Base-by-base conservation (phyloP, 192 early-diverging fungal species). In the Entomortierella parvispora region DNA sequence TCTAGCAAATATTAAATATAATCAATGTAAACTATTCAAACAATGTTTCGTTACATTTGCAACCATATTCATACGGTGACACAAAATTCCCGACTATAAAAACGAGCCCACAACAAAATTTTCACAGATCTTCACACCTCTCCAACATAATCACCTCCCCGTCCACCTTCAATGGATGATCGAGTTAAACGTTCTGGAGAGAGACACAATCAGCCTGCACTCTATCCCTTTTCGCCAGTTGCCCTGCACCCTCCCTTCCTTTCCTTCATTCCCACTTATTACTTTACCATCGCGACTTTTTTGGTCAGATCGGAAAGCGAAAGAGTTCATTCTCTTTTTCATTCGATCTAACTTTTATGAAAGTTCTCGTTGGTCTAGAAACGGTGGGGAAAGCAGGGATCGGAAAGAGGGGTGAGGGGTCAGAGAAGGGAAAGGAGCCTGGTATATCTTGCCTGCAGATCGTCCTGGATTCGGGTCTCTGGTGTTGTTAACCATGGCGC, bases 201-300 rank as follows among this genome's bases (percentile, higher is more conserved):
- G 53, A 76, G 64, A 75, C 71, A 75, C 65, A 76, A 67, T 76
- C 42, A 32, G 72, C 72, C 72, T 68, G 65, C 72, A 76, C 65
- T 76, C 72, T 62, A 76, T 67, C 72, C 65, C 53, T 47, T 58
- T 50, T n/a, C 31, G 29, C 26, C 14, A 26, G 62, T 29, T 45
- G 11, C 40, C 2, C 14, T 54, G 4, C 5, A 42, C 9, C 22
- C 11, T 33, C 44, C 50, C 25, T 18, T 26, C 22, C 40, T 40
- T 37, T 61, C 40, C 40, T 42, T 42, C 51, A 29, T 57, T 67
- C 23, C 23, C 44, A 45, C 40, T 59, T 59, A 18, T 58, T 42
- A 58, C 31, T 31, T 37, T 49, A 17, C 25, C n/a, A 18, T 4
- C 31, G 26, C 18, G 49, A 51, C 49, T n/a, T n/a, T n/a, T n/a